phyloP scores from a whole-genome alignment of 1,139 yeast genomes.

The Candida glucosophila region DNA sequence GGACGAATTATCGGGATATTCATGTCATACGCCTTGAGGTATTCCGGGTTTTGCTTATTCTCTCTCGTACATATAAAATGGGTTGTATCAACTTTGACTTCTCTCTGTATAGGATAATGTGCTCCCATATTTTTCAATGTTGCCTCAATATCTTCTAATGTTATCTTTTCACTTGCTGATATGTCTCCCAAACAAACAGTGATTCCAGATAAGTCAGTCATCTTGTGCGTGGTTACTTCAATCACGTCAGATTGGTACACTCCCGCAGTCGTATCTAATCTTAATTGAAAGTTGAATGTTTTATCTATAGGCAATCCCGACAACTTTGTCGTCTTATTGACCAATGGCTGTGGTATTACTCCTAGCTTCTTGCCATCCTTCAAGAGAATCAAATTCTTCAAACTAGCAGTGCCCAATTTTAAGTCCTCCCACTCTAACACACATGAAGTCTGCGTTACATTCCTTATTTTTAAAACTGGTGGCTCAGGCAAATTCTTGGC shows the following conservation, averaged over 20 bases:
- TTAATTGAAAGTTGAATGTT: conserved; percentile 68
- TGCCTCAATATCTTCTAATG: conserved; percentile 52
- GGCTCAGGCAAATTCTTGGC: conserved; percentile 66
- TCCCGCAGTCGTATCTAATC: conserved; percentile 87
- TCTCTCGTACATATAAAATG: conserved; percentile 76
- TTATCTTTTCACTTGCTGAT: conserved; percentile 50
- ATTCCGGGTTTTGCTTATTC: conserved; percentile 53
- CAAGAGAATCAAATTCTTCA: conserved; percentile 69
- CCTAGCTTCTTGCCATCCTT: conserved; percentile 79
- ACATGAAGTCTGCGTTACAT: conserved; percentile 90
- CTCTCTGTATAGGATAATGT: conserved; percentile 56
- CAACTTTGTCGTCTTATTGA: conserved; percentile 75
- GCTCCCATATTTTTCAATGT: conserved; percentile 76
- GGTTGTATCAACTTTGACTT: conserved; percentile 84
- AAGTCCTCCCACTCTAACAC: conserved; percentile 91
- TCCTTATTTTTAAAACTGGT: conserved; percentile 65
- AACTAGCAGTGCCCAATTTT: conserved; percentile 73
- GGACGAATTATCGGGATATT: conserved; percentile 95
- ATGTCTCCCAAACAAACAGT: conserved; percentile 86
- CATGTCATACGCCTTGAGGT: conserved; percentile 70
- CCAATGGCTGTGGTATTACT: conserved; percentile 75
- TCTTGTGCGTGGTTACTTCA: conserved; percentile 78
- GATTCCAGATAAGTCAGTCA: conserved; percentile 93
- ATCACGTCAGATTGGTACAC: conserved; percentile 59
- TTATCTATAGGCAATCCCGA: conserved; percentile 90